phyloP scores from a whole-genome alignment of 139 green algal species.

The Nannochloris sp. region DNA sequence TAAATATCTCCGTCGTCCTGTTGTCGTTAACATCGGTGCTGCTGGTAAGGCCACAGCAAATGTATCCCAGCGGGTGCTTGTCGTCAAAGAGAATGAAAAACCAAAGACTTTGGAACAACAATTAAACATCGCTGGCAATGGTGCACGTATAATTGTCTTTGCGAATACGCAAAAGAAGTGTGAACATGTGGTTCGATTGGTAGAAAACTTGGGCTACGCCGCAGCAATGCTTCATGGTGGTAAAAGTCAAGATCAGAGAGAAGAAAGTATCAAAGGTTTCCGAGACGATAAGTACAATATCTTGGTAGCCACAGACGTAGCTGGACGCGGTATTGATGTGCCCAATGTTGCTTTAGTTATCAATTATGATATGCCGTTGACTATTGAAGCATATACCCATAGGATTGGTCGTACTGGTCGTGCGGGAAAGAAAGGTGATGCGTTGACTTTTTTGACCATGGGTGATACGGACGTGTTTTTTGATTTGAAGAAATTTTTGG shows the following conservation, averaged over 20 bases:
- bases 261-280: conserved; percentile 79
- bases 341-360: conserved; percentile 79
- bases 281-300: conserved; percentile 83
- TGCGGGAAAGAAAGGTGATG: conserved; percentile 76
- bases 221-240: conserved; percentile 86
- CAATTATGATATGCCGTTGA: conserved; percentile 97
- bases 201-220: conserved; percentile 60
- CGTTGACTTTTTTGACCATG: conserved; percentile 85
- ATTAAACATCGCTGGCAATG: conserved; percentile 37
- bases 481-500: conserved; percentile 83
- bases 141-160: conserved; percentile 90
- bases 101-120: conserved; percentile 45
- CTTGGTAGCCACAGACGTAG: conserved; percentile 96
- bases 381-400: conserved; percentile 97
- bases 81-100: conserved; percentile 81
- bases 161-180: conserved; percentile 90
- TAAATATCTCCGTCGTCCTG: conserved; percentile 74
- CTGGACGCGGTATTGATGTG: conserved; percentile 96
- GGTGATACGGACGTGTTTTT: conserved; percentile 79
- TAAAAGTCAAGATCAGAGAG: conserved; percentile 86
- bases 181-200: conserved; percentile 68
- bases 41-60: conserved; percentile 80
- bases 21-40: conserved; percentile 86
- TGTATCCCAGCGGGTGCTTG: conserved; percentile 81
- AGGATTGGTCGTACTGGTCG: conserved; percentile 82